Percentiles rank a stretch among this genome's conserved stretches.
Evolutionary conservation across 2,329 filamentous ascomycete genomes (phyloP).

Genomic region (Colletotrichum destructivum): DNA sequence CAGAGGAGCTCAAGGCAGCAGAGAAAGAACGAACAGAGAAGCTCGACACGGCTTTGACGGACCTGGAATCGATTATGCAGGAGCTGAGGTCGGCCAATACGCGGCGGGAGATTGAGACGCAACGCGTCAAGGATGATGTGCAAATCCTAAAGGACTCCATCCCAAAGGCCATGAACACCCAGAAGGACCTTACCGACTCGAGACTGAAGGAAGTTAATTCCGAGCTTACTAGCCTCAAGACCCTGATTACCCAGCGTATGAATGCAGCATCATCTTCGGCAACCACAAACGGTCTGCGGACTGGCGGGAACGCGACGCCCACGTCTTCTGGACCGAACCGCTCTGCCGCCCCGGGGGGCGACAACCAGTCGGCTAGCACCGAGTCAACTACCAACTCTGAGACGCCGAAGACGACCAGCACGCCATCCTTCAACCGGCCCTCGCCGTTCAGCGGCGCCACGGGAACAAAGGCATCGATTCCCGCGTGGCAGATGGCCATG

Average conservation of each 20-base stretch:
- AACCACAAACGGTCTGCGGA: constrained; percentile 46
- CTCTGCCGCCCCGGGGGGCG: constrained; percentile 46
- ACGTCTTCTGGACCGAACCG: constrained; percentile 13
- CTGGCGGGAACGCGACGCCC: constrained; percentile 45
- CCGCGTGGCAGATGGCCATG: constrained; percentile 84
- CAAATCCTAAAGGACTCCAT: constrained; percentile 86
- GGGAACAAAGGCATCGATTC: constrained; percentile 76
- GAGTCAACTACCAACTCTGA: constrained; percentile 49
- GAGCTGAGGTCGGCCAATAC: constrained; percentile 87
- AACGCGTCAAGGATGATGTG: constrained; percentile 89
- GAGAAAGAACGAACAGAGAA: constrained; percentile 88
- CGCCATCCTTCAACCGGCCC: constrained; percentile 48
- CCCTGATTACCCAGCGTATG: constrained; percentile 80
- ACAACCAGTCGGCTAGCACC: constrained; percentile 49
- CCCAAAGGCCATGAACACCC: constrained; percentile 88
- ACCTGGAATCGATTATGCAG: constrained; percentile 86
- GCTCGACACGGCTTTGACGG: constrained; percentile 84
- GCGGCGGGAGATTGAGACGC: constrained; percentile 88
- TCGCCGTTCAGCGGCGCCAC: constrained; percentile 58
- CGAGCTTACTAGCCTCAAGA: constrained; percentile 94
- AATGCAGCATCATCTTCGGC: constrained; percentile 50
- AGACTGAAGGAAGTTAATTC: constrained; percentile 87
- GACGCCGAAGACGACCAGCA: constrained; percentile 50
- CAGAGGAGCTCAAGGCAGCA: constrained; percentile 86
- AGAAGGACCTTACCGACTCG: constrained; percentile 86